Base-by-base conservation (phyloP, 2,329 filamentous ascomycete genomes). In the Monosporascus sp. region DNA sequence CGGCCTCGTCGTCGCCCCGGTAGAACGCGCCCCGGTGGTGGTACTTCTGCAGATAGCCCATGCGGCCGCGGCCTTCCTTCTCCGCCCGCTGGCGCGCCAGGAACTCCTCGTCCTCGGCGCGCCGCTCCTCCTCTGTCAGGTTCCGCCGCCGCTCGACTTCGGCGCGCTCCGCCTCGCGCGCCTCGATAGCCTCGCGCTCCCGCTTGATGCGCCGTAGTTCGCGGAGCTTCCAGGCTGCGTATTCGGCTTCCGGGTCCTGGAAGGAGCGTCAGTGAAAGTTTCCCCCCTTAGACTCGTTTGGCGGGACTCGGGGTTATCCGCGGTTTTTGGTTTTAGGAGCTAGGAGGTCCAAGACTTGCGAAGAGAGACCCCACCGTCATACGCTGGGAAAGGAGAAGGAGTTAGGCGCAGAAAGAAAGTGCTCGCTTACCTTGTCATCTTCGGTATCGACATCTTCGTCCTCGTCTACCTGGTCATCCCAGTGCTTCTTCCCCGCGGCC, bases 21-120 rank as follows among this genome's bases (percentile, higher is more conserved):
- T 90, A 97, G 76, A 97, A 99, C 17, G 94, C 94, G 48, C 94
- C 94, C 74, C 92, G 93, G 78, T 99, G 94, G 72, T 90, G 92
- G 75, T 97, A 99, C 68, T 92, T 91, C 67, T 97, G 92, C 88
- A 97, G 90, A 70, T 85, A 97, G 2, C 82, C 82, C 79, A 94
- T 90, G 72, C 93, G 88, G 51, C 91, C 91, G 56, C 87, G 86
- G 49, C 78, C 72, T 56, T 88, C 85, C 63, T 90, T 89, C 58
- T 96, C 91, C 57, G 88, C 88, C 62, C 87, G 84, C 71, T 97
- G 93, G 60, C 80, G 78, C 1, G 86, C 85, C 19, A 97, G 75
- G 69, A 84, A 90, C 49, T 81, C 88, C 44, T 85, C 82, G 70
- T 99, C 94, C 69, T 99, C 94, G 54, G 84, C 86, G 54, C 86